A percentile compares a stretch with the other conserved stretches of the same genome.
Evolutionary conservation across 352 stramenopile genomes (phyloP).

Genomic region (Achlya hypogyna): DNA sequence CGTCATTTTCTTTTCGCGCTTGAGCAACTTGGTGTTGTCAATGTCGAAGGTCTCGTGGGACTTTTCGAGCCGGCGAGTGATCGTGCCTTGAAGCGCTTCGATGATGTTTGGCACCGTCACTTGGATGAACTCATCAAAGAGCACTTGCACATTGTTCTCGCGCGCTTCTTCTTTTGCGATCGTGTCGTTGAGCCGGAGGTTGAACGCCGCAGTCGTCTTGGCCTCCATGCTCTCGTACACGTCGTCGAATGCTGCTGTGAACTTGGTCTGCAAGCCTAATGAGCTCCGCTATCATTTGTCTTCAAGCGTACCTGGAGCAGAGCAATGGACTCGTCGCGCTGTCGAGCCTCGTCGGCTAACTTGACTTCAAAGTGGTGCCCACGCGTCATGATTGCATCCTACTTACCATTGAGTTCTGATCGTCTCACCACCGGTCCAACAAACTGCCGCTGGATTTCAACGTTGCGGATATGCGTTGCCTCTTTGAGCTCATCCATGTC

Average conservation of each 20-base stretch:
- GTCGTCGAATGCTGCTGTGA: slow-evolving; percentile 23
- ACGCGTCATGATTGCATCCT: slow-evolving; percentile 64
- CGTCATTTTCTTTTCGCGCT: slow-evolving; percentile 85
- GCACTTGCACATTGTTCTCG: slow-evolving; percentile 21
- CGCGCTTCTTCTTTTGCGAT: slow-evolving; percentile 6
- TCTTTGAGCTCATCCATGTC: slow-evolving; percentile 79
- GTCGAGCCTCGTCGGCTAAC: slow-evolving; percentile 41
- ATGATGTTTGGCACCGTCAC: slow-evolving; percentile 83
- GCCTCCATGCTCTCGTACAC: slow-evolving; percentile 22
- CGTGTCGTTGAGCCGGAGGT: slow-evolving; percentile 15
- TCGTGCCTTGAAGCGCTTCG: slow-evolving; percentile 75
- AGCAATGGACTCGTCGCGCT: slow-evolving; percentile 49
- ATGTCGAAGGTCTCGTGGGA: slow-evolving; percentile 89
- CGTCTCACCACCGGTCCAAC: slow-evolving; percentile 25
- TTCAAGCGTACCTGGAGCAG: not conserved
- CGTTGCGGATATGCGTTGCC: slow-evolving; percentile 70
- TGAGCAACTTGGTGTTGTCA: slow-evolving; percentile 88
- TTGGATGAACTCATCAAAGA: slow-evolving; percentile 64
- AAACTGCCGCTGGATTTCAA: slow-evolving; percentile 73
- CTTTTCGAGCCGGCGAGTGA: slow-evolving; percentile 85
- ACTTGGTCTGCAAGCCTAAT: slow-evolving; percentile 13
- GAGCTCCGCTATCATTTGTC: slow-evolving; percentile 6
- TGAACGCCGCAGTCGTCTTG: slow-evolving; percentile 18
- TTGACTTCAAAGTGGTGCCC: slow-evolving; percentile 42
- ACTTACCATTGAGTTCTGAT: not conserved